Evolutionary conservation across 192 early-diverging fungal genomes (phyloP).

Genomic region (Podila epicladia): DNA sequence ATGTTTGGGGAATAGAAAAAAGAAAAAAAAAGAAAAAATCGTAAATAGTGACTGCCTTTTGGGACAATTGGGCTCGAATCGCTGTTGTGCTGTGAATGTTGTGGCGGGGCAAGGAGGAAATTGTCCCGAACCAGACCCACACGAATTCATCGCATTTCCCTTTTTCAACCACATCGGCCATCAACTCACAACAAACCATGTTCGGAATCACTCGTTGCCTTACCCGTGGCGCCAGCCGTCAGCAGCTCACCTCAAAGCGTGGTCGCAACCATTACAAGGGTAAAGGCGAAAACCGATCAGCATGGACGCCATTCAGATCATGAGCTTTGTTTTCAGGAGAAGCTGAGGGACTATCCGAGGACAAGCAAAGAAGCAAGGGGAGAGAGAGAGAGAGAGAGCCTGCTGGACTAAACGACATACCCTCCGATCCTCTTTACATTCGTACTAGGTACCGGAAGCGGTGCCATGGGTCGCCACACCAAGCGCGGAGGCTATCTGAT

Average conservation of each 20-base stretch:
- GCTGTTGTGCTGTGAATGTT: not conserved
- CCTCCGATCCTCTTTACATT: too few relatives aligned
- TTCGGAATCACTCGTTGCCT: conserved; percentile 66
- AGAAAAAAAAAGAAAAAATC: not conserved
- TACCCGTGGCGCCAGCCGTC: conserved; percentile 62
- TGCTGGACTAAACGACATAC: not conserved
- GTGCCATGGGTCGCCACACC: conserved; percentile 71
- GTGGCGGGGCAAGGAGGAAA: not conserved
- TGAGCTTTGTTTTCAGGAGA: too few relatives aligned
- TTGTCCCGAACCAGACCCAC: too few relatives aligned
- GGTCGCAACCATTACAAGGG: conserved; percentile 73
- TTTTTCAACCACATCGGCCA: too few relatives aligned
- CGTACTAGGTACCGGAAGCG: conserved; percentile 62
- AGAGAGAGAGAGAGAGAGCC: not conserved
- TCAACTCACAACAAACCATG: conserved; percentile 31
- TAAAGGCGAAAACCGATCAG: conserved; percentile 2
- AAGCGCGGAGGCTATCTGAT: conserved; percentile 68
- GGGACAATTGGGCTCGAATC: not conserved
- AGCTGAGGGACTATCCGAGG: not conserved
- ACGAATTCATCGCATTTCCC: too few relatives aligned
- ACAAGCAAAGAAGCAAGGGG: not conserved
- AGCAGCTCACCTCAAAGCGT: conserved; percentile 64
- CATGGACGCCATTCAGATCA: too few relatives aligned
- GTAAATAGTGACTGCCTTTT: not conserved
- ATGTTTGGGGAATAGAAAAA: not conserved